Evolutionary conservation across 1,284 basidiomycete genomes (phyloP).

Genomic region (Papiliotrema laurentii): DNA sequence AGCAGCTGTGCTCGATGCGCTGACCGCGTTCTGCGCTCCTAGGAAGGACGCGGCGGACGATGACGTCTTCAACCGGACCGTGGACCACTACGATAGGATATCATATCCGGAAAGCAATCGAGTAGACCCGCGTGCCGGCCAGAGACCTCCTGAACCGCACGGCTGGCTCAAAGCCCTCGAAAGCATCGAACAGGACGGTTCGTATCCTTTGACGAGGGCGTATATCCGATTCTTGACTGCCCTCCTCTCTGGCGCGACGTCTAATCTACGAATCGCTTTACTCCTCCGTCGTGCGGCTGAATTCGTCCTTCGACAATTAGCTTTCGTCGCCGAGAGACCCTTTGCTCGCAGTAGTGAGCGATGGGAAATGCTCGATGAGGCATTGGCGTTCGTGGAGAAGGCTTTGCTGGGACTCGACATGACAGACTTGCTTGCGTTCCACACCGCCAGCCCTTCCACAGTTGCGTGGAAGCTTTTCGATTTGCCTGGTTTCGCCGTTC

Average conservation of each 20-base stretch:
- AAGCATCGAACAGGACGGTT: constrained; percentile 57
- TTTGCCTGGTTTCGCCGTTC: constrained; percentile 85
- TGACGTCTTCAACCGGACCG: constrained; percentile 68
- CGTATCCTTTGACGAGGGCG: constrained; percentile 81
- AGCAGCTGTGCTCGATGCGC: constrained; percentile 74
- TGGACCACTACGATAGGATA: constrained; percentile 58
- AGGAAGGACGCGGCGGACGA: constrained; percentile 63
- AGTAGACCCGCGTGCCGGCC: constrained; percentile 24
- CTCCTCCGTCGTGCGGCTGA: constrained; percentile 60
- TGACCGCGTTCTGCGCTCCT: constrained; percentile 77
- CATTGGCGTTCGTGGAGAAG: constrained; percentile 79
- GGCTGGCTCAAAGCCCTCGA: constrained; percentile 53
- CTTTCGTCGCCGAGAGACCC: constrained; percentile 60
- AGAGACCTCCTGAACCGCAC: constrained; percentile 28
- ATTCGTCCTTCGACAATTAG: constrained; percentile 86
- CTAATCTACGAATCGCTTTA: constrained; percentile 19
- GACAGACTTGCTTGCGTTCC: constrained; percentile 43
- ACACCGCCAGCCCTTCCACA: constrained; percentile 25
- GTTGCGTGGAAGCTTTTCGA: constrained; percentile 43
- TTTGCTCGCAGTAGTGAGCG: constrained; percentile 70
- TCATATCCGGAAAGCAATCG: constrained; percentile 57
- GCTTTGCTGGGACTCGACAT: constrained; percentile 77
- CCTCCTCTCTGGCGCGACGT: constrained; percentile 56
- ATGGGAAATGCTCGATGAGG: constrained; percentile 82
- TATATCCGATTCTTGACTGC: constrained; percentile 79